phyloP scores from a whole-genome alignment of 2,329 filamentous ascomycete species.

The Paramyrothecium sp. region DNA sequence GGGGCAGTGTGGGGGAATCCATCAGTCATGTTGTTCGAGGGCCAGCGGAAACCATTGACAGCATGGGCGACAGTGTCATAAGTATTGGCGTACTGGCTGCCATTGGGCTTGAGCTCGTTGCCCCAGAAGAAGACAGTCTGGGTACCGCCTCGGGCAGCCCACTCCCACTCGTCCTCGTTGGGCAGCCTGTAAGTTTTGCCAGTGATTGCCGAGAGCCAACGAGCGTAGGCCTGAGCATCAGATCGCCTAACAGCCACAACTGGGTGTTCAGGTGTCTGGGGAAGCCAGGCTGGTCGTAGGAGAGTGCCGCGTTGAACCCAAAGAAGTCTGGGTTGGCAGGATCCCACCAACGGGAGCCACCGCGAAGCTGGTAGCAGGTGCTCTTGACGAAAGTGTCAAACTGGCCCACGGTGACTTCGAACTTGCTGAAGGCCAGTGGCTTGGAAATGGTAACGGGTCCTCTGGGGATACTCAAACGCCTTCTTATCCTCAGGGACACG shows the following conservation, averaged over 20 bases:
- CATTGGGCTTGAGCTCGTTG: slow-evolving; percentile 1
- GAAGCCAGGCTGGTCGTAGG: slow-evolving; percentile 9
- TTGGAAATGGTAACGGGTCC: slow-evolving; percentile 4
- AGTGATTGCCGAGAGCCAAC: slow-evolving; percentile 9
- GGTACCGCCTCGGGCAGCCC: slow-evolving; percentile 11
- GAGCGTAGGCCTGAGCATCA: slow-evolving; percentile 10
- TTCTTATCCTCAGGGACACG: slow-evolving; percentile 1
- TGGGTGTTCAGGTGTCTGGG: slow-evolving; percentile 7
- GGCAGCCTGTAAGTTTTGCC: slow-evolving; percentile 9
- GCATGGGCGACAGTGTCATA: slow-evolving; percentile 6
- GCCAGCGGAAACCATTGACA: slow-evolving; percentile 9
- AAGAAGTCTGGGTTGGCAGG: not conserved
- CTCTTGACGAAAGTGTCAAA: slow-evolving; percentile 7
- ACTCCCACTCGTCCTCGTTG: slow-evolving; percentile 14
- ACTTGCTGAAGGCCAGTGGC: slow-evolving; percentile 8
- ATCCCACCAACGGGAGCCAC: slow-evolving; percentile 11
- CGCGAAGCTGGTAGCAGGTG: slow-evolving; percentile 8
- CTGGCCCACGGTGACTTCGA: slow-evolving; percentile 7
- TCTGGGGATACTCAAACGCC: slow-evolving; percentile 7
- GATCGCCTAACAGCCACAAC: slow-evolving; percentile 10
- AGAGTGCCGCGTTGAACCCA: slow-evolving; percentile 8
- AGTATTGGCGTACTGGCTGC: slow-evolving; percentile 8
- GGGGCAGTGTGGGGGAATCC: slow-evolving; percentile 9
- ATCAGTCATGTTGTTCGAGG: slow-evolving; percentile 4
- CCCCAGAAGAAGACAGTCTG: slow-evolving; percentile 12